Conservation (phyloP, 2,329 filamentous ascomycete species). For the Ascochyta clinopodiicola region DNA sequence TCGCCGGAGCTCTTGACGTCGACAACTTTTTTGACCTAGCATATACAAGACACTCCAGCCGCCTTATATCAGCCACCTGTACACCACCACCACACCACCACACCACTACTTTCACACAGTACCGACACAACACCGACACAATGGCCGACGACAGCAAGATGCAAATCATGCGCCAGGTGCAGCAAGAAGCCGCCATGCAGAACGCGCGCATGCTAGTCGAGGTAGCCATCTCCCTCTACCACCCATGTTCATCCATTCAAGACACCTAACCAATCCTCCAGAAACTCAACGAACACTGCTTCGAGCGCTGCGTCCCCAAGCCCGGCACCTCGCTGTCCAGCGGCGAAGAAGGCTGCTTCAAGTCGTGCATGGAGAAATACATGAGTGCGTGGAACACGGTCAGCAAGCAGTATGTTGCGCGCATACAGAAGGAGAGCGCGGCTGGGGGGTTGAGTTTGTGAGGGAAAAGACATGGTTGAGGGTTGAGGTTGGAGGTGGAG, state of each 20-base stretch:
- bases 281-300: slow-evolving; percentile 65
- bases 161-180: slow-evolving; percentile 59
- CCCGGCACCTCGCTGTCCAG: slow-evolving; percentile 58
- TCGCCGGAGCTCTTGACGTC: slow-evolving; percentile 36
- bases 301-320: slow-evolving; percentile 62
- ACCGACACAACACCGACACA: background rate
- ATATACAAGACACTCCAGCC: background rate
- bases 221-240: slow-evolving; percentile 31
- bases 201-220: slow-evolving; percentile 60
- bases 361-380: slow-evolving; percentile 63
- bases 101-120: background rate
- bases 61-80: background rate
- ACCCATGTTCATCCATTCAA: too few relatives aligned
- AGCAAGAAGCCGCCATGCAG: slow-evolving; percentile 59
- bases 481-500: background rate
- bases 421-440: slow-evolving; percentile 54
- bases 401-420: slow-evolving; percentile 56
- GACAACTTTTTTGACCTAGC: slow-evolving; percentile 39
- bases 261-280: slow-evolving; percentile 24
- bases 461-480: background rate
- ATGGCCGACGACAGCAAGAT: slow-evolving; percentile 44
- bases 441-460: slow-evolving; percentile 5
- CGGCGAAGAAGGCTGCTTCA: slow-evolving; percentile 58
- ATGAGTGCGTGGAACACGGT: slow-evolving; percentile 62
- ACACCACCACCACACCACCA: background rate